A percentile compares a stretch with the other conserved stretches of the same genome.
Conservation (phyloP, 768 basidiomycete species). For the Leccinellum rugosiceps region DNA sequence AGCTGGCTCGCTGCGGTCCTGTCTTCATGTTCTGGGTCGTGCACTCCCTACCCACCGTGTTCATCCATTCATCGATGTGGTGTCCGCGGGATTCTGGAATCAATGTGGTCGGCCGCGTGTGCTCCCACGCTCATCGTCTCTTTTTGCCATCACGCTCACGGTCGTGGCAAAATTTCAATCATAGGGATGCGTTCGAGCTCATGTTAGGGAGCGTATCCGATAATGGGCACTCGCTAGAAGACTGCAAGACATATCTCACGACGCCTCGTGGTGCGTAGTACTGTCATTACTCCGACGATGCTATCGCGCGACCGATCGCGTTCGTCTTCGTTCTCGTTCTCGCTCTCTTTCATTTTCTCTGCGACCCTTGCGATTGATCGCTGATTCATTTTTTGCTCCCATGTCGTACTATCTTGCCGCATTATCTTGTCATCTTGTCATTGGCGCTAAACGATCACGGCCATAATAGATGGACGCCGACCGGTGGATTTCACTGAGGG, state of each 20-base stretch:
- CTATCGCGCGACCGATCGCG: background rate
- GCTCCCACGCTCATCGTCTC: constrained; percentile 6
- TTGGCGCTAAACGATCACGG: constrained; percentile 5
- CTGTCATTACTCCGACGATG: background rate
- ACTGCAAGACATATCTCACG: constrained; percentile 73
- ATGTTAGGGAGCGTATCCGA: constrained; percentile 80
- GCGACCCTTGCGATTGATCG: background rate
- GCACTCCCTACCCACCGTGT: background rate
- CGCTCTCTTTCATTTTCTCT: background rate
- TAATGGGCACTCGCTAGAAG: constrained; percentile 78
- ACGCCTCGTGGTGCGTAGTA: constrained; percentile 49
- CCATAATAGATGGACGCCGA: constrained; percentile 4
- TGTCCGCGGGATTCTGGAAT: constrained; percentile 6
- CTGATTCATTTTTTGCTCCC: background rate
- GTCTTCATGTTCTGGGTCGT: background rate
- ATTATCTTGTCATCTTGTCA: background rate
- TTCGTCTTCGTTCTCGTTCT: background rate
- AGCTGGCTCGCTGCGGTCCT: background rate
- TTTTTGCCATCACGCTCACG: constrained; percentile 10
- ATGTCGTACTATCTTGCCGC: background rate
- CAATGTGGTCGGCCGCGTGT: background rate
- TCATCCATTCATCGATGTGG: background rate
- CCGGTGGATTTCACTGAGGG: constrained; percentile 37
- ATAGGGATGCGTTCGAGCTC: constrained; percentile 80
- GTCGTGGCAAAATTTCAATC: constrained; percentile 9